A percentile compares a stretch with the other conserved stretches of the same genome.
These are phyloP conservation scores for Scheffersomyces coipomensis DNA, from an alignment of 805 yeast genomes.

Conservation along the genomic window DNA sequence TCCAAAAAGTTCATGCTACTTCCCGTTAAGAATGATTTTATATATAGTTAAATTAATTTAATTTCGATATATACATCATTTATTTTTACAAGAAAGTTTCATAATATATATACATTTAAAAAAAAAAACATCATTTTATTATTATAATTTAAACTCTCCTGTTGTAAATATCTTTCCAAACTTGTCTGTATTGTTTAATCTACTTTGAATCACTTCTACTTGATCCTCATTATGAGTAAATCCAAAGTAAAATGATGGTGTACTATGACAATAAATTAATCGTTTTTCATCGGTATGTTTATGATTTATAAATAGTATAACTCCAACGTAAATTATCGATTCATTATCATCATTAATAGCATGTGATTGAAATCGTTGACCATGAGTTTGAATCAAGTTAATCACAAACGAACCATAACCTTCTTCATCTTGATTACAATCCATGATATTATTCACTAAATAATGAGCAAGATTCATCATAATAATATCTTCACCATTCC, in stretches of 20 bases:
- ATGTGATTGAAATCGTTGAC: slow-evolving; percentile 6
- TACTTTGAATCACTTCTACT: slow-evolving; percentile 23
- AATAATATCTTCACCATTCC: slow-evolving; percentile 57
- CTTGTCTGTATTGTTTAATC: slow-evolving; percentile 9
- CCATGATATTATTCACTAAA: slow-evolving; percentile 11
- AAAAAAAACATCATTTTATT: no score
- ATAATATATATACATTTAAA: no score
- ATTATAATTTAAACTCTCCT: slow-evolving; percentile 20
- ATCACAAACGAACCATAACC: slow-evolving; percentile 18
- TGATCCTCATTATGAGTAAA: slow-evolving; percentile 11
- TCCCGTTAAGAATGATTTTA: slow-evolving; percentile 97
- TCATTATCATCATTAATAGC: slow-evolving; percentile 2
- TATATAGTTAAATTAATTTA: no score
- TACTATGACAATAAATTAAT: slow-evolving; percentile 36
- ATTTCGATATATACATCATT: neutral
- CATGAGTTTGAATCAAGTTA: slow-evolving; percentile 10
- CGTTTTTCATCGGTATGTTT: slow-evolving; percentile 4
- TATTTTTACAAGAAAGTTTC: neutral
- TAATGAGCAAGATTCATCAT: slow-evolving; percentile 39
- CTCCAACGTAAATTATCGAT: slow-evolving; percentile 28
- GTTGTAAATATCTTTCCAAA: slow-evolving; percentile 20
- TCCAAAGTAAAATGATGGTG: slow-evolving; percentile 36
- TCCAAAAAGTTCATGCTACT: slow-evolving; percentile 94
- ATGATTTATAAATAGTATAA: slow-evolving; percentile 19
- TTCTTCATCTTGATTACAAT: slow-evolving; percentile 13